phyloP scores from a whole-genome alignment of 495 filamentous ascomycete genomes.

The Bombardia bombarda region DNA sequence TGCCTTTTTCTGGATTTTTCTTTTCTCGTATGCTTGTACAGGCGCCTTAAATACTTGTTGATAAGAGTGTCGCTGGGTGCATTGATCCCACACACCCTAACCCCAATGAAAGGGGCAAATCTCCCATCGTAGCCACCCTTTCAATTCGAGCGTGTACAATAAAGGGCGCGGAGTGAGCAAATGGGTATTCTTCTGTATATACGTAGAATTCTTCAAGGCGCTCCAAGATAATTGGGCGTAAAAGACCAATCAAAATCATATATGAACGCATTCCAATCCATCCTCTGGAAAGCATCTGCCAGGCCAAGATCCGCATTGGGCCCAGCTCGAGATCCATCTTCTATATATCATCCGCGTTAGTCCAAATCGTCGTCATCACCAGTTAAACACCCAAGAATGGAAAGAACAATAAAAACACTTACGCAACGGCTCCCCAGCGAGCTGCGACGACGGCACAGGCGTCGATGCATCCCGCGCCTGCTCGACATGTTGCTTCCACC shows the following conservation, averaged over 20 bases:
- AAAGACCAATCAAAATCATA: constrained; percentile 40
- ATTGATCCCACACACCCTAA: too few species aligned
- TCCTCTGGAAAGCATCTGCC: constrained; percentile 24
- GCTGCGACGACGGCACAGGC: constrained; percentile 1
- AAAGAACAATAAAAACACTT: constrained; percentile 3
- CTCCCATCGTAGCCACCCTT: too few species aligned
- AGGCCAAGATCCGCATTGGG: constrained; percentile 15
- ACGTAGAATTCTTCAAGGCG: too few species aligned
- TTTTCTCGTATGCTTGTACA: too few species aligned
- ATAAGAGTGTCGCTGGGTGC: too few species aligned
- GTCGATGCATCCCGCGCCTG: constrained; percentile 11
- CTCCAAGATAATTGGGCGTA: constrained; percentile 16
- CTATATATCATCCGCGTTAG: background rate
- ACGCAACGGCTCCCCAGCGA: constrained; percentile 5
- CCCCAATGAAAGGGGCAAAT: too few species aligned
- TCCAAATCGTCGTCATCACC: background rate
- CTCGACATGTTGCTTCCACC: constrained; percentile 31
- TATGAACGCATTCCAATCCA: constrained; percentile 38
- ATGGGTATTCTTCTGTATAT: too few species aligned
- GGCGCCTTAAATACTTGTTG: too few species aligned
- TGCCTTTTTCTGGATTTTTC: too few species aligned
- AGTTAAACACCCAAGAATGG: too few species aligned
- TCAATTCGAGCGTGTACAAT: too few species aligned
- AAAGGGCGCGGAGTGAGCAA: too few species aligned
- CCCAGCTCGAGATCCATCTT: constrained; percentile 7